These are phyloP conservation scores for Nothomitra cinnamomea DNA, from an alignment of 2,329 filamentous ascomycete genomes.

Conservation along the genomic window DNA sequence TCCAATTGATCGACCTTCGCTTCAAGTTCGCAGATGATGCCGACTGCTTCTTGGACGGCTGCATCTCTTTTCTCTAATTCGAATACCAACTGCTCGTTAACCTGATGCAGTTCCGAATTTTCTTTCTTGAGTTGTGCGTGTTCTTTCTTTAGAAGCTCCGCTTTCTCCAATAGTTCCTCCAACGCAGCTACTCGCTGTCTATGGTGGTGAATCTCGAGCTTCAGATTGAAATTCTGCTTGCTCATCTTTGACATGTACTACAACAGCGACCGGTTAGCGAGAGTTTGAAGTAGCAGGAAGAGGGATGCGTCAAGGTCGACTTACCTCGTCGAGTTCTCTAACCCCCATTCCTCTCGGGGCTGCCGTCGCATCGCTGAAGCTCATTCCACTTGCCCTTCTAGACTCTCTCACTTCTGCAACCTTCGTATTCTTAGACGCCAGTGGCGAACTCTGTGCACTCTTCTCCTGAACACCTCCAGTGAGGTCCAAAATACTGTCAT, in stretches of 20 bases:
- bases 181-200: slow-evolving; percentile 44
- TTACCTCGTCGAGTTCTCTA: slow-evolving; percentile 6
- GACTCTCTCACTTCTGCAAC: not conserved
- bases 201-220: slow-evolving; percentile 54
- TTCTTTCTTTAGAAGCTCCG: slow-evolving; percentile 35
- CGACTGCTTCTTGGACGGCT: slow-evolving; percentile 52
- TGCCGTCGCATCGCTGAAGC: not conserved
- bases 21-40: slow-evolving; percentile 50
- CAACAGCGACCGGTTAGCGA: not conserved
- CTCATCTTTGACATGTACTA: slow-evolving; percentile 50
- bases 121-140: slow-evolving; percentile 25
- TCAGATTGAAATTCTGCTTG: slow-evolving; percentile 64
- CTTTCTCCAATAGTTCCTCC: slow-evolving; percentile 37
- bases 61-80: slow-evolving; percentile 53
- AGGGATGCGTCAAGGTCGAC: not conserved
- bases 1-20: slow-evolving; percentile 35
- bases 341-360: slow-evolving; percentile 5
- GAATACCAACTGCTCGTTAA: slow-evolving; percentile 31
- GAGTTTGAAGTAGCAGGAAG: not conserved
- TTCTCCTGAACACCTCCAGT: not conserved
- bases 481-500: not conserved
- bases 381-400: slow-evolving; percentile 1
- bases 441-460: slow-evolving; percentile 4
- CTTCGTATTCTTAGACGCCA: not conserved
- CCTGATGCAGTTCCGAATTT: slow-evolving; percentile 28